phyloP scores from a whole-genome alignment of 164 flowering plant genomes.

The Sedum album region DNA sequence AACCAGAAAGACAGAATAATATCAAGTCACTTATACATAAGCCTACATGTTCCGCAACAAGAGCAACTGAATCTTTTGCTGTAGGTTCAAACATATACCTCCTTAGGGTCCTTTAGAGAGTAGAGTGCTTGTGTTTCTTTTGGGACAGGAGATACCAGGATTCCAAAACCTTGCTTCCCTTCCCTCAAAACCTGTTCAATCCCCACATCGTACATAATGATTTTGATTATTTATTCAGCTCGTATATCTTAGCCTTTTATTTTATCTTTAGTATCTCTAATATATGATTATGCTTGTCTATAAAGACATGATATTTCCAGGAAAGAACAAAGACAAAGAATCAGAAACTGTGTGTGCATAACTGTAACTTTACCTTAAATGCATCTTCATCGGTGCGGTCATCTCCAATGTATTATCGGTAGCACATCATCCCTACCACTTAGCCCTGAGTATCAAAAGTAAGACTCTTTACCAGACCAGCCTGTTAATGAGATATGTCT shows the following conservation, averaged over 20 bases:
- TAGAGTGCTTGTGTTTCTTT: constrained; percentile 77
- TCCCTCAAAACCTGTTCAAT: constrained; percentile 48
- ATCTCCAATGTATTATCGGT: constrained; percentile 88
- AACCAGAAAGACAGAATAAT: neutral
- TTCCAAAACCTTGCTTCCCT: constrained; percentile 64
- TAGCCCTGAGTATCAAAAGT: constrained; percentile 32
- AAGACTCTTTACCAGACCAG: neutral
- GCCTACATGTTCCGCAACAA: neutral
- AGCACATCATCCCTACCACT: constrained; percentile 52
- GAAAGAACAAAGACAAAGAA: neutral
- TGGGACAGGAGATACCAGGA: constrained; percentile 67
- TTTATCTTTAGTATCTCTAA: neutral
- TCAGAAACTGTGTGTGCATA: neutral
- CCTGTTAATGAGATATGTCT: neutral
- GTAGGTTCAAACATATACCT: constrained; percentile 34
- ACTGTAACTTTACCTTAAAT: constrained; percentile 52
- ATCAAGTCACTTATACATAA: too few species aligned
- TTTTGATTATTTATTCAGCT: neutral
- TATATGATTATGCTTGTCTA: neutral
- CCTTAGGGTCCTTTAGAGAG: constrained; percentile 70
- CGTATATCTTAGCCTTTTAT: neutral
- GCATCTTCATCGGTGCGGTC: constrained; percentile 97
- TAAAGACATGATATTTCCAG: neutral
- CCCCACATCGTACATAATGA: neutral
- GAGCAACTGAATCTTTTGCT: neutral